Evolutionary conservation across 2,329 filamentous ascomycete genomes (phyloP), one percentile per base, ranked within the genome.

Genomic region (Botrytis cinerea): DNA sequence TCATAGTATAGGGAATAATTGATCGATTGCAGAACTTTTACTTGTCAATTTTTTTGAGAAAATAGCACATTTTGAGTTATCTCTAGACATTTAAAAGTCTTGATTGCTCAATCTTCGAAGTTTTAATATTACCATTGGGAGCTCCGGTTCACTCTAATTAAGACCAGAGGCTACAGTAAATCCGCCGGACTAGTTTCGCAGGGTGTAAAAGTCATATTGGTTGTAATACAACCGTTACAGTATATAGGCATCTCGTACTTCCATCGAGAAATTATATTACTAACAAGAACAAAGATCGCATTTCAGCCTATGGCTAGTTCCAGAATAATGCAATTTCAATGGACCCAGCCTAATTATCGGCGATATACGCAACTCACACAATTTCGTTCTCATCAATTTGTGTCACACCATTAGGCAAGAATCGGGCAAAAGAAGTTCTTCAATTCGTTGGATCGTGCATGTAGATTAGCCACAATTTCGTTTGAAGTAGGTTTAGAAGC

Each of bases 151-250:
- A 14, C 16, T 18, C 5, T 5, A 20, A 20, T 45, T 18, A 14
- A 45, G 16, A 20, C 18, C 20, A 45, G 16, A 18, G 16, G 14
- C 18, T 45, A 45, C 43, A 4, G 14, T 45, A 20, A 18, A 18
- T 45, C 14, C 18, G 18, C 18, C 14, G 3, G 43, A 7, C 43
- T 45, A 45, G 5, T 45, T 6, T 18, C 2, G 43, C 43, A 45
- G n/a, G 28, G n/a, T 28, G 6, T 18, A 8, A 28, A 4, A 0
- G 6, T 54, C 2, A 28, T n/a, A 4, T 1, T 6, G 14, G 12
- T 5, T 54, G 51, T 18, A 54, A 54, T 2, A 18, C n/a, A 16
- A 18, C 14, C 6, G 51, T 28, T 16, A 28, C n/a, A 28, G 18
- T 9, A 8, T 4, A n/a, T 14, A 54, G 14, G 16, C n/a, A 18